phyloP scores from a whole-genome alignment of 805 yeast species.

The Metschnikowia baotianmanensis region DNA sequence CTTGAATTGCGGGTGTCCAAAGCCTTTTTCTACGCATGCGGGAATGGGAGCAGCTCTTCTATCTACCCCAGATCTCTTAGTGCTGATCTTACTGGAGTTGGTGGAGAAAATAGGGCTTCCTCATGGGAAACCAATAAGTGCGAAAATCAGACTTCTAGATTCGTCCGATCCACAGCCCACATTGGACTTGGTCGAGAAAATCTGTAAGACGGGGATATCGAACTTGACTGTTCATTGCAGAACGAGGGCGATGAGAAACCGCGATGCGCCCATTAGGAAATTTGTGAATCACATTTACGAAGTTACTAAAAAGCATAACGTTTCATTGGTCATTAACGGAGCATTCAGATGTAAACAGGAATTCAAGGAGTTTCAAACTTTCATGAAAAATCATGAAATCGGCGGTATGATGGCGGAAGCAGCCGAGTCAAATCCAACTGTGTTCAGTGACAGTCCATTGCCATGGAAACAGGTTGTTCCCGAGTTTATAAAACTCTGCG shows the following conservation, averaged over 20 bases:
- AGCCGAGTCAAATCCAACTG: conserved; percentile 85
- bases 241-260: conserved; percentile 81
- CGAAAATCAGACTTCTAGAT: conserved; percentile 80
- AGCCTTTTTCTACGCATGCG: conserved; percentile 87
- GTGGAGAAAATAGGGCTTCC: conserved; percentile 83
- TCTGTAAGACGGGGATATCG: conserved; percentile 70
- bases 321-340: conserved; percentile 82
- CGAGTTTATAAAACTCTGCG: conserved; percentile 57
- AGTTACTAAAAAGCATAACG: conserved; percentile 58
- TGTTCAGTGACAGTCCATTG: conserved; percentile 49
- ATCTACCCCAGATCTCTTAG: conserved; percentile 74
- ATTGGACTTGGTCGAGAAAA: conserved; percentile 49
- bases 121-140: conserved; percentile 75
- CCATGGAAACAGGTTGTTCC: conserved; percentile 55
- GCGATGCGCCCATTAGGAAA: conserved; percentile 76
- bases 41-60: conserved; percentile 98
- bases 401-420: conserved; percentile 94
- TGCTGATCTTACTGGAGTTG: conserved; percentile 61
- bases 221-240: conserved; percentile 92
- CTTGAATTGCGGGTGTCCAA: conserved; percentile 95
- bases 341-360: conserved; percentile 58
- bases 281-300: conserved; percentile 60
- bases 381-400: conserved; percentile 51
- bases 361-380: conserved; percentile 46
- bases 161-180: conserved; percentile 53